Base-by-base conservation (phyloP, 306 rosid species). In the Notholithocarpus densiflorus region DNA sequence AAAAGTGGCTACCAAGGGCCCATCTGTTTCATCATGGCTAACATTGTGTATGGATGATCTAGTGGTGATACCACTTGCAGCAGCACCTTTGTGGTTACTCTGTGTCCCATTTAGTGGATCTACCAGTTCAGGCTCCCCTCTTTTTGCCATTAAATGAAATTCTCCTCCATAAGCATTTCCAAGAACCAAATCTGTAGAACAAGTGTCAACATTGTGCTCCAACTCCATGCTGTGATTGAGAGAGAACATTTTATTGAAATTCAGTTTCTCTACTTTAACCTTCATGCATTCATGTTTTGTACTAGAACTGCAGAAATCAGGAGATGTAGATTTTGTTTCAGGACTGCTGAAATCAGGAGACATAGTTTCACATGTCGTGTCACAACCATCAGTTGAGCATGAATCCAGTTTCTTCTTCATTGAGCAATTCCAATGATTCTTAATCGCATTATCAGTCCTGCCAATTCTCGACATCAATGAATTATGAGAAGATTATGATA, bases 391-490 rank as follows among this genome's bases (percentile, higher is more conserved):
- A 18, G 77, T 86, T 21, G 93, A 82, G 52, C 20, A 78, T 62
- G 76, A 68, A 32, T 72, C 85, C 52, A 52, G 6, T 73, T 81
- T 91, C 86, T 75, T 88, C 86, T 86, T 91, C 84, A 85, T 69
- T n/a, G 86, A 80, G 81, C 84, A 62, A 56, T 91, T 86, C 97
- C 94, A 91, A 69, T 85, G 85, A 77, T 89, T 91, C 84, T 89
- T 91, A 45, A 91, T 82, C 53, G 91, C 92, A 82, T 91, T 89
- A 77, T 88, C 84, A 76, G 88, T 80, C 89, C 94, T 91, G 87
- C 55, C 15, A 78, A 56, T 61, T 24, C 77, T 23, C 75, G 70
- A 75, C 15, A 43, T 18, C 20, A n/a, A 52, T 8, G 14, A 68
- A 71, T 79, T 26, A 65, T 45, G 37, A 54, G 17, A 57, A 17